Evolutionary conservation across 768 basidiomycete genomes (phyloP).

Genomic region (Ephemerocybe angulata): DNA sequence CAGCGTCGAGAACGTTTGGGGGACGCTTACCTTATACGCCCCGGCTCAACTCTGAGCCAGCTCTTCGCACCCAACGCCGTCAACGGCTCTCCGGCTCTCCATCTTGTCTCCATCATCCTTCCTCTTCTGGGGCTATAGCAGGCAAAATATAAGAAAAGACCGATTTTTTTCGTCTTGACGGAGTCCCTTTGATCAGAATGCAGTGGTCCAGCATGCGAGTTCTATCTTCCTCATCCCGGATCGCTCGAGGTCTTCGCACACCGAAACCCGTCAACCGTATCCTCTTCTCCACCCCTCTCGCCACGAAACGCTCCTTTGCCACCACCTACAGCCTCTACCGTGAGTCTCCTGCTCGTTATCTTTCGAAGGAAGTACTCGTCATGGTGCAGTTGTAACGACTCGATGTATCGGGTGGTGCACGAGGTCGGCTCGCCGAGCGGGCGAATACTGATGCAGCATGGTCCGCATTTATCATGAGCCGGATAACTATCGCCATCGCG

Average conservation of each 20-base stretch:
- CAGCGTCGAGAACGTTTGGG: too few relatives aligned
- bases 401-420: neutral
- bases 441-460: neutral
- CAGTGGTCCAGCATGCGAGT: neutral
- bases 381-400: neutral
- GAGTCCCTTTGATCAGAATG: neutral
- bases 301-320: neutral
- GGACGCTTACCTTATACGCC: too few relatives aligned
- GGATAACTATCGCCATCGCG: slow-evolving; percentile 1
- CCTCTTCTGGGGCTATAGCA: too few relatives aligned
- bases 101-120: too few relatives aligned
- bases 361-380: neutral
- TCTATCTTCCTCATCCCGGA: neutral
- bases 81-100: too few relatives aligned
- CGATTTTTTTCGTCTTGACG: neutral
- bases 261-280: neutral
- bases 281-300: neutral
- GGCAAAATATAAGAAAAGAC: too few relatives aligned
- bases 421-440: neutral
- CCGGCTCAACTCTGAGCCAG: too few relatives aligned
- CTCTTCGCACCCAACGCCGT: too few relatives aligned
- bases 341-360: neutral
- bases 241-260: slow-evolving; percentile 4
- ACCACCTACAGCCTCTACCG: neutral
- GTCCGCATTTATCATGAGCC: neutral